A percentile compares a stretch with the other conserved stretches of the same genome.
phyloP scores from a whole-genome alignment of 108 stramenopile species.

The Epithemia pelagica region DNA sequence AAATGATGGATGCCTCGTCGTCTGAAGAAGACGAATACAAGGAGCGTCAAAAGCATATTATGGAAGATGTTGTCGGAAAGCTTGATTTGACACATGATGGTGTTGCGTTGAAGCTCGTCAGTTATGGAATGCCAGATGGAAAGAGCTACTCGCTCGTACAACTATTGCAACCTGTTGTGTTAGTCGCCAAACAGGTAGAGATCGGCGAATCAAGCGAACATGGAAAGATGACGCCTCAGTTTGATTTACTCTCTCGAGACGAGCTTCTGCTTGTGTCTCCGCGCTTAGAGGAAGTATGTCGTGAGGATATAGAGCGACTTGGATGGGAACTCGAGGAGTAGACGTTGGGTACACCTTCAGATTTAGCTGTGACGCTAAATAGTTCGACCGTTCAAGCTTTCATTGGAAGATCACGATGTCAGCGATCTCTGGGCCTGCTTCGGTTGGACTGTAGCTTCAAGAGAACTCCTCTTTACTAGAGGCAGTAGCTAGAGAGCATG shows the following conservation, averaged over 20 bases:
- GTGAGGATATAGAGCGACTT: conserved; percentile 22
- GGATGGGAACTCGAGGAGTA: conserved; percentile 17
- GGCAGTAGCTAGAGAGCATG: too few relatives aligned
- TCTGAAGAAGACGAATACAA: not conserved
- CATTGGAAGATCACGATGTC: too few relatives aligned
- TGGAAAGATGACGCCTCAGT: not conserved
- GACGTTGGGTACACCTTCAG: too few relatives aligned
- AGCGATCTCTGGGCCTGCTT: too few relatives aligned
- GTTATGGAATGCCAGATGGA: conserved; percentile 26
- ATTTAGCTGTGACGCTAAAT: too few relatives aligned
- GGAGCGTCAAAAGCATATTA: not conserved
- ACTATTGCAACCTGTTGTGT: conserved; percentile 26
- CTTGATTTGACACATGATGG: conserved; percentile 19
- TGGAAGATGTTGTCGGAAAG: conserved; percentile 11
- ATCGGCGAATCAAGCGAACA: not conserved
- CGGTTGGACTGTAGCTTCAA: too few relatives aligned
- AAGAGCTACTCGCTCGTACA: conserved; percentile 42
- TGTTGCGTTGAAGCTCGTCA: conserved; percentile 36
- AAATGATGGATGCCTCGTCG: conserved; percentile 18
- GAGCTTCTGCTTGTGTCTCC: conserved; percentile 37
- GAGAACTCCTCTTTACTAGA: too few relatives aligned
- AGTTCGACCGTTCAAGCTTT: too few relatives aligned
- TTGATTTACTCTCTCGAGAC: conserved; percentile 36
- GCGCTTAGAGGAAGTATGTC: conserved; percentile 29
- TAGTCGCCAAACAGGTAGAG: conserved; percentile 8